Evolutionary conservation across 192 early-diverging fungal species (phyloP), one percentile per base, ranked within the genome.

Genomic region (Rhizophagus clarus): DNA sequence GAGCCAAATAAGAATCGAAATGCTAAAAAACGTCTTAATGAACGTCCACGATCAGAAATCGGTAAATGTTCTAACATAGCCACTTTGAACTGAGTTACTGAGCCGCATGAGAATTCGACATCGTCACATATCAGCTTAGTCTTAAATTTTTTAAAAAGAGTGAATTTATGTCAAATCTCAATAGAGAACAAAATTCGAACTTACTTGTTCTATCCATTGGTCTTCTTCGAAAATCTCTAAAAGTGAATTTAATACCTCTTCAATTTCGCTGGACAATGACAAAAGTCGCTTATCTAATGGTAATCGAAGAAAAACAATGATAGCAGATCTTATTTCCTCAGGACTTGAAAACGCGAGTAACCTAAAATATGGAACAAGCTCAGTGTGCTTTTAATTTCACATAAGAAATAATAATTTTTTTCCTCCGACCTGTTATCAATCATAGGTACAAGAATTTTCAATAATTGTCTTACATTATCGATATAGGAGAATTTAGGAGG

Each of bases 111-210:
- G 7, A n/a, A 77, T 45, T 31, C 40, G 8, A 64, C 63, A 47
- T 77, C 75, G 22, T 77, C 62, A 77, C 75, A 77, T 34, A 77
- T 47, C 4, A 77, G 62, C 20, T 77, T 77, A 1, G 20, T 37
- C 75, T 77, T 45, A 1, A 45, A 2, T 45, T 45, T 45, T 45
- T 42, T 8, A 4, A 28, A 51, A 70, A 42, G 42, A 40, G 10
- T 42, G 10, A 70, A 0, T 45, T 12, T 45, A 12, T 11, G 42
- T 45, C 42, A 45, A 45, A 45, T 45, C 9, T 28, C 10, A 28
- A 64, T 64, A 56, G 4, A 56, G 51, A 56, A 22, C 6, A 11
- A 71, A 37, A 71, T 71, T 45, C 11, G 11, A 14, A 71, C 37
- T 66, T 66, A 77, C 75, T 47, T 77, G 62, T 24, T 17, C 24